Conservation (phyloP, 75 land plant species). For the Adiantum capillusveneris region DNA sequence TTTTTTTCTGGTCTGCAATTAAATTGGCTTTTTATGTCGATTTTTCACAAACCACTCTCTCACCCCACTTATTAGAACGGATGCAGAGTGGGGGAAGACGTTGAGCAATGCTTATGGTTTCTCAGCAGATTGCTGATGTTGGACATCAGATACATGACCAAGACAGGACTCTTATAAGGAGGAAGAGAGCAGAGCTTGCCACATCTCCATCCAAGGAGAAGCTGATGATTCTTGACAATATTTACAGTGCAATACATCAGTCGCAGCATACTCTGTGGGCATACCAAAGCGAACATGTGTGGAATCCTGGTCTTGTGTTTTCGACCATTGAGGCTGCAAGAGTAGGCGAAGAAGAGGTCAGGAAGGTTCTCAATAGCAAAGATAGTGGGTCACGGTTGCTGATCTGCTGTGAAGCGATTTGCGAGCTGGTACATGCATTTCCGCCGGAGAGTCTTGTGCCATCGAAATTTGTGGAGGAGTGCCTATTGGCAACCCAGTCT, state of each 20-base stretch:
- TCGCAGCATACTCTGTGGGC: background rate
- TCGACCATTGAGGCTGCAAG: slow-evolving; percentile 2
- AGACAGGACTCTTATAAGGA: background rate
- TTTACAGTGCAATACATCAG: background rate
- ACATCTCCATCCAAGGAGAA: background rate
- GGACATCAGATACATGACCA: background rate
- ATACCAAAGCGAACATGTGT: background rate
- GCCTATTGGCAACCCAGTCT: background rate
- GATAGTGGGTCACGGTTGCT: background rate
- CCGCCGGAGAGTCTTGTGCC: background rate
- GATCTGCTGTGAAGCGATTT: slow-evolving; percentile 3
- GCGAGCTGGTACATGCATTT: background rate
- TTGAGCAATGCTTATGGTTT: too few species aligned
- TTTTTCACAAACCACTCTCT: too few species aligned
- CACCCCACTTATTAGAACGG: too few species aligned
- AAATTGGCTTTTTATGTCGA: too few species aligned
- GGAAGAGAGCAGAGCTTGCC: background rate
- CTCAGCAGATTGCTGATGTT: too few species aligned
- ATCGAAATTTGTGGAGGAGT: background rate
- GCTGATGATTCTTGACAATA: background rate
- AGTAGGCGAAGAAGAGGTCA: background rate
- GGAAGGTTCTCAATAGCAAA: background rate
- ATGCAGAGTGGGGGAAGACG: too few species aligned
- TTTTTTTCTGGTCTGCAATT: too few species aligned
- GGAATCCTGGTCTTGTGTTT: slow-evolving; percentile 4